These are phyloP conservation scores for Dictyostelium intermedium DNA, from an alignment of 78 protist genomes.

Conservation along the genomic window DNA sequence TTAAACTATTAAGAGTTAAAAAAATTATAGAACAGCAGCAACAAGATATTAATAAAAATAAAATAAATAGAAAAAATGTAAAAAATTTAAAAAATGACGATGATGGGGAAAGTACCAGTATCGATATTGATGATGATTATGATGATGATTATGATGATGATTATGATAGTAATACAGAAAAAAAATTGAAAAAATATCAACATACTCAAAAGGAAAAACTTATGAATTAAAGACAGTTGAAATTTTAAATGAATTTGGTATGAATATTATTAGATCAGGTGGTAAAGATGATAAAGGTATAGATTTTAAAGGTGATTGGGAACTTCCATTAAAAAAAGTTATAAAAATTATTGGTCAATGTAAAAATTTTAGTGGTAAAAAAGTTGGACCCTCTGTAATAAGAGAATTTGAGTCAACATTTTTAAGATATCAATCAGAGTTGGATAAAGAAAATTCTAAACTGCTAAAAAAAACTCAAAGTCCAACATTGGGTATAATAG, in stretches of 20 bases:
- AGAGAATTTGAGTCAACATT: slow-evolving; percentile 54
- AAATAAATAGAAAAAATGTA: neutral
- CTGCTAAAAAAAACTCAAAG: neutral
- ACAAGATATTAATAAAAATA: neutral
- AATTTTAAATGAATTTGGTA: slow-evolving; percentile 7
- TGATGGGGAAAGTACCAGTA: no score
- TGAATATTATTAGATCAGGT: slow-evolving; percentile 27
- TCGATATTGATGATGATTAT: neutral
- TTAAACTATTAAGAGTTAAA: neutral
- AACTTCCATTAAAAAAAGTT: neutral
- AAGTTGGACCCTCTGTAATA: slow-evolving; percentile 26
- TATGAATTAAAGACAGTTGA: neutral
- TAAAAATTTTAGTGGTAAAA: slow-evolving; percentile 33
- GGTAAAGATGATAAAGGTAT: slow-evolving; percentile 54
- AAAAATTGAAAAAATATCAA: neutral
- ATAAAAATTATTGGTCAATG: slow-evolving; percentile 36
- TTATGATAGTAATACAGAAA: neutral
- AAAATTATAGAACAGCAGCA: neutral
- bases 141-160: neutral
- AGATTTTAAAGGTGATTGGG: slow-evolving; percentile 54
- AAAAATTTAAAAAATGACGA: neutral
- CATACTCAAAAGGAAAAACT: neutral
- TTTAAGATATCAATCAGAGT: neutral
- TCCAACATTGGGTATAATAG: slow-evolving; percentile 2
- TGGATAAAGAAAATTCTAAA: neutral